Percentiles rank a stretch among this genome's conserved stretches.
phyloP scores from a whole-genome alignment of 805 yeast genomes.

The Hanseniaspora opuntiae region DNA sequence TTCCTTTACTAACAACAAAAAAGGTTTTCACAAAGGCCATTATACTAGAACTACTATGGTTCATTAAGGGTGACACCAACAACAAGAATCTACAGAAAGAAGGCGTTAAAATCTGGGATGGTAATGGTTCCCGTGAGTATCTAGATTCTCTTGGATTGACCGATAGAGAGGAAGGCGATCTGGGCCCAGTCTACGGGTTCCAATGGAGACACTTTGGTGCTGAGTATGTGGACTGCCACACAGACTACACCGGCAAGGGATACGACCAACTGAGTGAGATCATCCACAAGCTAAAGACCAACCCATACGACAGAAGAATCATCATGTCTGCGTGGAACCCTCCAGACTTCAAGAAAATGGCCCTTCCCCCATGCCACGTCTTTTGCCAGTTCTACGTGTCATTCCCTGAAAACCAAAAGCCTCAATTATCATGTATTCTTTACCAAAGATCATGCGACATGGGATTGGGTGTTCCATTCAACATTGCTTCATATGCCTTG shows the following conservation, averaged over 20 bases:
- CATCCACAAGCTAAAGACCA: slow-evolving; percentile 63
- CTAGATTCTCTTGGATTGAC: slow-evolving; percentile 70
- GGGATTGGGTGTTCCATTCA: slow-evolving; percentile 99
- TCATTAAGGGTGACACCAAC: slow-evolving; percentile 78
- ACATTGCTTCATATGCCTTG: slow-evolving; percentile 90
- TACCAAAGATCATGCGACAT: slow-evolving; percentile 98
- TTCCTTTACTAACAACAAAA: slow-evolving; percentile 88
- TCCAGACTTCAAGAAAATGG: slow-evolving; percentile 85
- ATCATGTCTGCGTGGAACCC: slow-evolving; percentile 98
- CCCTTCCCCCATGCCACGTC: slow-evolving; percentile 96
- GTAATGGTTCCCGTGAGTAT: slow-evolving; percentile 88
- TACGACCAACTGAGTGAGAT: slow-evolving; percentile 77
- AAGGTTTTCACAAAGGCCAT: slow-evolving; percentile 82
- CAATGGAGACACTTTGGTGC: slow-evolving; percentile 99
- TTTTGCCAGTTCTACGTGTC: slow-evolving; percentile 89
- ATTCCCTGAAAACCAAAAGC: slow-evolving; percentile 53
- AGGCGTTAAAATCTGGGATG: slow-evolving; percentile 98
- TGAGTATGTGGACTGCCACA: slow-evolving; percentile 68
- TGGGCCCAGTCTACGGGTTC: slow-evolving; percentile 97
- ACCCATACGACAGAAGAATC: slow-evolving; percentile 89
- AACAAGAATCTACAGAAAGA: slow-evolving; percentile 62
- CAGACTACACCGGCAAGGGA: slow-evolving; percentile 79
- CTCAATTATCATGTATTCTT: slow-evolving; percentile 70
- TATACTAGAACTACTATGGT: slow-evolving; percentile 84
- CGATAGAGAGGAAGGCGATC: slow-evolving; percentile 76